Evolutionary conservation across 768 basidiomycete genomes (phyloP), one percentile per base, ranked within the genome.

Genomic region (Lanmaoa pseudosensibilis): DNA sequence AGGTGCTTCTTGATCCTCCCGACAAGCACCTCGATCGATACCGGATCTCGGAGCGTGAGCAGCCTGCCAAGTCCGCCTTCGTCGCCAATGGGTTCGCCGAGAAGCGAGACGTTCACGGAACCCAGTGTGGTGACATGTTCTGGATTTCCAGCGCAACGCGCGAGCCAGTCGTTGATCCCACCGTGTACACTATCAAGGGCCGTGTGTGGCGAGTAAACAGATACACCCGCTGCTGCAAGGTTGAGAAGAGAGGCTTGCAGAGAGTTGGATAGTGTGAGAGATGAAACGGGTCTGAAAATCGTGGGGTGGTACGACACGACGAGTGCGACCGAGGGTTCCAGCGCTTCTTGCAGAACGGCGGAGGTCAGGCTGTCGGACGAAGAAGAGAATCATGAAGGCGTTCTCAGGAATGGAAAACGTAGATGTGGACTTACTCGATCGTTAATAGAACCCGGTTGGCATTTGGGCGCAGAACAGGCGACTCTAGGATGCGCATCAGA

Each of bases 151-250:
- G 82, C 68, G 36, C 80, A 83, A 69, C 75, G 67, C 2, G 84
- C 89, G 16, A 94, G 81, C 90, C 91, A 97, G 73, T 95, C 93
- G 66, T 96, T 97, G 51, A 96, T 83, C 0, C 96, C 95, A 6
- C 83, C 90, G 63, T 82, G 80, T 2, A 90, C 85, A n/a, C 80
- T 80, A 73, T 98, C 96, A 18, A 97, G 80, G 0, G 92, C 84
- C 0, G 90, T 92, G 73, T 98, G 96, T 3, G 96, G 93, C 39
- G 81, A 82, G 74, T 90, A 96, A 5, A 98, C 81, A 1, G 88
- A 89, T 54, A 98, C 87, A 1, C 94, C 94, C 13, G 83, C 79
- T 1, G 91, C 87, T 0, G 87, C 86, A 58, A 94, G 92, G 53
- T 77, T 80, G 6, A 98, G 81, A 23, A 98, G 79, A 5, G 88